A percentile compares a stretch with the other conserved stretches of the same genome.
Evolutionary conservation across 164 flowering plant species (phyloP).

Genomic region (Aristolochia fimbriata): DNA sequence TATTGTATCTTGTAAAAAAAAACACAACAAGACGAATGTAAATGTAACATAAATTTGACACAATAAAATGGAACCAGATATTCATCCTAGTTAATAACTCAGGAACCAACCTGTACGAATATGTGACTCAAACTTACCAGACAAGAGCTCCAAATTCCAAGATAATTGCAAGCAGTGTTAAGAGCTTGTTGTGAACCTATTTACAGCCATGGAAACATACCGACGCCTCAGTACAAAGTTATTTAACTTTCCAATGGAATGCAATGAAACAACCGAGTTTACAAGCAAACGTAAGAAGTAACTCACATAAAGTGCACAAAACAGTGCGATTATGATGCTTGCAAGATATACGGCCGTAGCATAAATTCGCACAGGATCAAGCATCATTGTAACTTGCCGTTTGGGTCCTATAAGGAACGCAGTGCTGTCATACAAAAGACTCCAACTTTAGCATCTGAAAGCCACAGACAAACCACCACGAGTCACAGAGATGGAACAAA

Average conservation of each 20-base stretch:
- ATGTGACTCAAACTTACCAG: constrained; percentile 37
- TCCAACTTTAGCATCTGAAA: constrained; percentile 32
- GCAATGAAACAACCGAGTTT: not conserved
- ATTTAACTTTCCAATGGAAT: too few relatives aligned
- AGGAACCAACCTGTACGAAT: not conserved
- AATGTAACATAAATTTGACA: not conserved
- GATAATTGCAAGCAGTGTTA: constrained; percentile 73
- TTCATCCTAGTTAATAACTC: not conserved
- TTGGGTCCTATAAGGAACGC: constrained; percentile 93
- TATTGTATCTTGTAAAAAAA: not conserved
- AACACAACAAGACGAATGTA: not conserved
- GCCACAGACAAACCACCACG: constrained; percentile 3
- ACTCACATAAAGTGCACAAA: constrained; percentile 91
- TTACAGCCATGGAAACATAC: not conserved
- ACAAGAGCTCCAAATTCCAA: constrained; percentile 83
- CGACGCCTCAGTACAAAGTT: too few relatives aligned
- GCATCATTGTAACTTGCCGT: constrained; percentile 86
- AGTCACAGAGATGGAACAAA: constrained; percentile 7
- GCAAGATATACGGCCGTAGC: constrained; percentile 83
- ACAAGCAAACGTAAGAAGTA: not conserved
- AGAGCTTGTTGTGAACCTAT: constrained; percentile 81
- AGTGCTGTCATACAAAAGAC: constrained; percentile 77
- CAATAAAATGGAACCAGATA: not conserved
- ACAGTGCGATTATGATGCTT: constrained; percentile 65
- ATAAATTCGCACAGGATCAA: constrained; percentile 91